Evolutionary conservation across 2,329 filamentous ascomycete genomes (phyloP).

Genomic region (Metarhizium rileyi): DNA sequence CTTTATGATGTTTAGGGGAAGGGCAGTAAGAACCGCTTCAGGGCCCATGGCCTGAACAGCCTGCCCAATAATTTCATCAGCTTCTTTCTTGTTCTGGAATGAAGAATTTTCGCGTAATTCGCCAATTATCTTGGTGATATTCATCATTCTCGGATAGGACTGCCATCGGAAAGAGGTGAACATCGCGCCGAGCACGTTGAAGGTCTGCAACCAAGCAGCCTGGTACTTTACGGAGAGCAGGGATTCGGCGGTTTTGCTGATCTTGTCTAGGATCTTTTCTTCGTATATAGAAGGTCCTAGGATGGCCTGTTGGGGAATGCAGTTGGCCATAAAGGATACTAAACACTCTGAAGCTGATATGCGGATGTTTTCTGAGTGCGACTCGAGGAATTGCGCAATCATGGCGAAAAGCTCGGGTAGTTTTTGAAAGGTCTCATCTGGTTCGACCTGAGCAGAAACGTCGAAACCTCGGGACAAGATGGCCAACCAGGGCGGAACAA

Average conservation of each 20-base stretch:
- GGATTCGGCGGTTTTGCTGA: conserved; percentile 62
- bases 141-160: conserved; percentile 66
- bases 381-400: conserved; percentile 73
- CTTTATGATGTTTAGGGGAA: conserved; percentile 78
- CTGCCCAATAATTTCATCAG: conserved; percentile 79
- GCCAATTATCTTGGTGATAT: conserved; percentile 69
- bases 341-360: conserved; percentile 91
- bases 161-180: conserved; percentile 83
- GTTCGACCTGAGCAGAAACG: conserved; percentile 78
- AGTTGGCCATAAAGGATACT: conserved; percentile 85
- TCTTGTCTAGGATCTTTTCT: conserved; percentile 76
- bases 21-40: conserved; percentile 66
- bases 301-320: conserved; percentile 73
- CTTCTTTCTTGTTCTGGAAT: conserved; percentile 90
- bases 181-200: conserved; percentile 77
- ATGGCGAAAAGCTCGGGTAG: conserved; percentile 75
- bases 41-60: conserved; percentile 87
- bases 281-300: conserved; percentile 86
- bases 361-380: conserved; percentile 84
- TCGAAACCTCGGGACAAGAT: conserved; percentile 92
- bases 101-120: conserved; percentile 81
- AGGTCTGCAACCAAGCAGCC: conserved; percentile 88
- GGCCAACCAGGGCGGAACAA: conserved; percentile 93
- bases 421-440: conserved; percentile 86
- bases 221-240: conserved; percentile 87